Evolutionary conservation across 2,329 filamentous ascomycete species (phyloP).

Genomic region (Alternaria atra): DNA sequence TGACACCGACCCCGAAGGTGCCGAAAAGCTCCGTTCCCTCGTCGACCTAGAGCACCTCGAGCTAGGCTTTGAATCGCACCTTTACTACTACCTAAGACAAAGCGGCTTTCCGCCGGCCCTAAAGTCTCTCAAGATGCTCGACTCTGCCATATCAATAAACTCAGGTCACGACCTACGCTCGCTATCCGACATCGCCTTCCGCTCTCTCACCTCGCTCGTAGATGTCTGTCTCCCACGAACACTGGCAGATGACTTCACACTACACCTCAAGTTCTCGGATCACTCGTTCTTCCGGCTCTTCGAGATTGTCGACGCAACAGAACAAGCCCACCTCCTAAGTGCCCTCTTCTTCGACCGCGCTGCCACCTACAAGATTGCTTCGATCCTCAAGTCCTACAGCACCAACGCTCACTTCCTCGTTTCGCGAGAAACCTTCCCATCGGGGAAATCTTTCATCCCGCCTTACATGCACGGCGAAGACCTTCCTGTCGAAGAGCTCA

Average conservation of each 20-base stretch:
- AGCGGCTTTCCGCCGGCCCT: conserved; percentile 38
- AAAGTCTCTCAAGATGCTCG: conserved; percentile 37
- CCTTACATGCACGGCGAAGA: conserved; percentile 50
- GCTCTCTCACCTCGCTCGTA: conserved; percentile 27
- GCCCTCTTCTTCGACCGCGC: conserved; percentile 33
- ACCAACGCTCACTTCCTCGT: conserved; percentile 33
- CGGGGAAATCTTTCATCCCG: conserved; percentile 36
- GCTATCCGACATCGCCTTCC: conserved; percentile 25
- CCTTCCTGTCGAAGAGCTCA: conserved; percentile 32
- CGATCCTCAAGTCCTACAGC: conserved; percentile 25
- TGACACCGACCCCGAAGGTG: conserved; percentile 25
- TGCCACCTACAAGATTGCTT: conserved; percentile 39
- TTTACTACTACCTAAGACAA: conserved; percentile 35
- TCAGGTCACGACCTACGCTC: conserved; percentile 23
- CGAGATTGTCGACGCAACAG: conserved; percentile 15
- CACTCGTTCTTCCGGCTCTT: conserved; percentile 25
- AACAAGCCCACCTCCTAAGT: conserved; percentile 25
- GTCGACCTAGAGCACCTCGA: conserved; percentile 38
- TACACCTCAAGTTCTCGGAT: conserved; percentile 34
- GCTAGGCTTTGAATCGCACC: conserved; percentile 39
- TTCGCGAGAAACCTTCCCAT: conserved; percentile 33
- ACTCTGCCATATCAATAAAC: conserved; percentile 35
- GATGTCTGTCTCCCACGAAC: conserved; percentile 24
- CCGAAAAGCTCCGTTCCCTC: conserved; percentile 34
- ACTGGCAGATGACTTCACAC: conserved; percentile 23